These are phyloP conservation scores for Pseudozyma hubeiensis DNA, from an alignment of 1,284 basidiomycete species.

Conservation along the genomic window DNA sequence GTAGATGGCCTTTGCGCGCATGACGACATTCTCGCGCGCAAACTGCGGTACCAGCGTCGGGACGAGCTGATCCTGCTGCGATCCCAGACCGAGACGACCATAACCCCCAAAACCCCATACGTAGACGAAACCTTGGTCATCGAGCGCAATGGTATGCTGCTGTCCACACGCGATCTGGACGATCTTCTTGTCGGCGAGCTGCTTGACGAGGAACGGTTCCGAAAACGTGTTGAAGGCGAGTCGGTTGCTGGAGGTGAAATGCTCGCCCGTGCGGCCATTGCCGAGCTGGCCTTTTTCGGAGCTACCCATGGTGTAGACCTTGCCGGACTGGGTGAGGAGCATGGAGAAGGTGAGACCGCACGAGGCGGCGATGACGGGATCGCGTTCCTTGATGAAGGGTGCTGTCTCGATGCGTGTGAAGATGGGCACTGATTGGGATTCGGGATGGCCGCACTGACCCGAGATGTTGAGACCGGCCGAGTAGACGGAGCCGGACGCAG, in stretches of 20 bases:
- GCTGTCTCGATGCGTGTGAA: conserved; percentile 76
- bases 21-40: conserved; percentile 73
- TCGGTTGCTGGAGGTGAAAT: conserved; percentile 85
- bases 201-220: conserved; percentile 74
- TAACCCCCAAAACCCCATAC: conserved; percentile 72
- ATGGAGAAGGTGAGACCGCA: conserved; percentile 87
- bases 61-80: conserved; percentile 78
- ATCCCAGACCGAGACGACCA: conserved; percentile 74
- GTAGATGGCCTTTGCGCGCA: conserved; percentile 77
- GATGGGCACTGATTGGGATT: conserved; percentile 76
- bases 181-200: conserved; percentile 79
- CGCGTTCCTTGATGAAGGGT: conserved; percentile 72
- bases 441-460: conserved; percentile 85
- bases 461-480: conserved; percentile 82
- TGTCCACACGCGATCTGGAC: conserved; percentile 84
- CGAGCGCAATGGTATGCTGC: conserved; percentile 81
- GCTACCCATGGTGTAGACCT: conserved; percentile 86
- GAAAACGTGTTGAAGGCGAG: conserved; percentile 82
- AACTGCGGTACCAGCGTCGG: conserved; percentile 63
- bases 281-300: conserved; percentile 93
- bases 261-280: conserved; percentile 88
- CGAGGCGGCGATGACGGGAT: conserved; percentile 78
- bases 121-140: conserved; percentile 82
- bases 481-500: conserved; percentile 84
- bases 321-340: conserved; percentile 81